These are phyloP conservation scores for Fomitopsis schrenkii DNA, from an alignment of 1,284 basidiomycete genomes.

Conservation along the genomic window DNA sequence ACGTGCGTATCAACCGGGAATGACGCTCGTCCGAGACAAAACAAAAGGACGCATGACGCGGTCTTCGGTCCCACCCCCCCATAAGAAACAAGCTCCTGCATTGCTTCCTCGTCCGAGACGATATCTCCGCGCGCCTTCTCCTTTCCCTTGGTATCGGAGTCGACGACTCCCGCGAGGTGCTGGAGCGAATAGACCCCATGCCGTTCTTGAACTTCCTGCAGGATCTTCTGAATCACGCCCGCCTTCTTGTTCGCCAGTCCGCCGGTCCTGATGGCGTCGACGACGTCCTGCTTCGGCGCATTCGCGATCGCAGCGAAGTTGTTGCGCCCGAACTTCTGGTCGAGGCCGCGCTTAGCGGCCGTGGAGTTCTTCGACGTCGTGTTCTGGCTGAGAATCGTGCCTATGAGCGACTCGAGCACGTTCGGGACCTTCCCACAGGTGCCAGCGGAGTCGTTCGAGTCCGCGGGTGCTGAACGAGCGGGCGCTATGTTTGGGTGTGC, in stretches of 20 bases:
- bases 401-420: conserved; percentile 69
- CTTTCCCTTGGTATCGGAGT: conserved; percentile 7
- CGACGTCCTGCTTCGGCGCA: conserved; percentile 48
- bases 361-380: conserved; percentile 64
- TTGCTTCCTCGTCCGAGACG: conserved; percentile 57
- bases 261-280: conserved; percentile 61
- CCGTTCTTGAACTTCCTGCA: conserved; percentile 45
- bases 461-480: conserved; percentile 12
- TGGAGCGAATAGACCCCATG: conserved; percentile 56
- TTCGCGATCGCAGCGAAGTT: conserved; percentile 58
- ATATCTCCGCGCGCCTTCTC: conserved; percentile 17
- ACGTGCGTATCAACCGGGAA: conserved; percentile 82
- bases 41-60: conserved; percentile 74
- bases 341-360: conserved; percentile 57
- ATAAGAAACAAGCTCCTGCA: conserved; percentile 66
- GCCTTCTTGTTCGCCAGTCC: conserved; percentile 76
- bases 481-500: conserved; percentile 27
- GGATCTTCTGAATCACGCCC: conserved; percentile 58
- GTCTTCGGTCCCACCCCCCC: conserved; percentile 78
- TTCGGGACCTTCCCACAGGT: conserved; percentile 57
- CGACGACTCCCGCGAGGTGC: conserved; percentile 41
- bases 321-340: conserved; percentile 53
- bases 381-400: conserved; percentile 74
- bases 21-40: conserved; percentile 67
- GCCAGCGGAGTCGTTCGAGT: conserved; percentile 38